Evolutionary conservation across 2,329 filamentous ascomycete species (phyloP), one percentile per base, ranked within the genome.

Genomic region (Aphanoascus verrucosus): DNA sequence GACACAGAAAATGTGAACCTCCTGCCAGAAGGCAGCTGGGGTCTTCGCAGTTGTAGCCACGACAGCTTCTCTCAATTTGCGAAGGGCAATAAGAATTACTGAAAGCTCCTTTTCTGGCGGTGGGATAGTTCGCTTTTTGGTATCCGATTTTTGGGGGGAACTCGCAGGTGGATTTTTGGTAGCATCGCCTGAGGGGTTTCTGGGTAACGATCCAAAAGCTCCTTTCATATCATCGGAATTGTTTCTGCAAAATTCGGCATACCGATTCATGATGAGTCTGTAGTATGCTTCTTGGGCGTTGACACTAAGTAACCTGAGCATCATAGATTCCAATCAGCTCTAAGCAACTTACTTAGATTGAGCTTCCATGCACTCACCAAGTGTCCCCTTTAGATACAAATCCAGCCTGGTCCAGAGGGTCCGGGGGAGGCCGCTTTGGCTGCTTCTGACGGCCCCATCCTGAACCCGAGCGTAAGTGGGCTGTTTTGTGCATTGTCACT

Each of bases 351-450:
- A 49, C 20, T 41, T 31, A 23, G 17, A 23, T 14, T 15, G 11
- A 7, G 20, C 11, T 47, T 47, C 43, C 34, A 53, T 19, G 43
- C 19, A 57, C 62, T 50, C 74, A 91, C 89, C 86, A 84, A 46
- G 78, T 86, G 68, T 97, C 91, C 50, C 91, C 91, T 65, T 95
- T 96, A 1, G 89, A 95, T 3, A 88, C 88, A 59, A 95, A 77
- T 1, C 91, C 90, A 60, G 94, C 85, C 56, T 76, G 79, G 61
- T 94, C 86, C 28, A 97, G 74, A 12, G 86, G 81, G 67, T 96
- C 89, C 54, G 82, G 73, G 5, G 51, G 73, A 4, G 51, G 51
- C 14, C 43, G 84, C 80, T 56, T 84, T 78, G 5, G 34, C 11
- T 86, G 84, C 67, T 85, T 89, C 58, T 94, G 73, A 58, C 86